These are phyloP conservation scores for Coemansia furcata DNA, from an alignment of 192 early-diverging fungal genomes.

Conservation along the genomic window DNA sequence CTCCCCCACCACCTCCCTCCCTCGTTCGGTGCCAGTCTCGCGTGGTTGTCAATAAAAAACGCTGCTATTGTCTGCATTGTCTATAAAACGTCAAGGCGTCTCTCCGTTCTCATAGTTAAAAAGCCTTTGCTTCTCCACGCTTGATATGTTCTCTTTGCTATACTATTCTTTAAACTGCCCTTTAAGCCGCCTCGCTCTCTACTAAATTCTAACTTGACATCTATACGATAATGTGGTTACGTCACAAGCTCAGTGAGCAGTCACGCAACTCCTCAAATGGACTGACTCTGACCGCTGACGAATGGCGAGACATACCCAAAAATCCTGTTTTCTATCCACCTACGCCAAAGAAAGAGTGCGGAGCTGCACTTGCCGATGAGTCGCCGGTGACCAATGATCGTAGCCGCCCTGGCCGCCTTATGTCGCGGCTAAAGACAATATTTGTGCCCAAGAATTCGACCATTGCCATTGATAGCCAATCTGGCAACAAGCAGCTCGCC, in stretches of 20 bases:
- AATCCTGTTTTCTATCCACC: conserved; percentile 53
- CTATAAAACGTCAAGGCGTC: background rate
- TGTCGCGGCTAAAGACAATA: conserved; percentile 32
- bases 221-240: conserved; percentile 19
- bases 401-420: conserved; percentile 17
- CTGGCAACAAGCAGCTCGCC: background rate
- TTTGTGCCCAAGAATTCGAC: conserved; percentile 19
- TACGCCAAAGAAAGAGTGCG: conserved; percentile 9
- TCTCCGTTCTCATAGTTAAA: background rate
- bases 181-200: background rate
- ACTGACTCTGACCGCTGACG: background rate
- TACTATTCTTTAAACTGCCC: background rate
- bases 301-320: conserved; percentile 18
- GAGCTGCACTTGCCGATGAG: background rate
- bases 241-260: conserved; percentile 7
- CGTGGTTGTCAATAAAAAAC: background rate
- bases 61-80: background rate
- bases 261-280: background rate
- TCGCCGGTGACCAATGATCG: background rate
- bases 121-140: background rate
- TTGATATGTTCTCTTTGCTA: background rate
- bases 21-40: background rate
- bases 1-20: conserved; percentile 18
- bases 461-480: background rate
- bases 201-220: background rate